Percentiles rank a stretch among this genome's conserved stretches.
These are phyloP conservation scores for Haematococcus lacustris DNA, from an alignment of 139 green algal species.

Conservation along the genomic window DNA sequence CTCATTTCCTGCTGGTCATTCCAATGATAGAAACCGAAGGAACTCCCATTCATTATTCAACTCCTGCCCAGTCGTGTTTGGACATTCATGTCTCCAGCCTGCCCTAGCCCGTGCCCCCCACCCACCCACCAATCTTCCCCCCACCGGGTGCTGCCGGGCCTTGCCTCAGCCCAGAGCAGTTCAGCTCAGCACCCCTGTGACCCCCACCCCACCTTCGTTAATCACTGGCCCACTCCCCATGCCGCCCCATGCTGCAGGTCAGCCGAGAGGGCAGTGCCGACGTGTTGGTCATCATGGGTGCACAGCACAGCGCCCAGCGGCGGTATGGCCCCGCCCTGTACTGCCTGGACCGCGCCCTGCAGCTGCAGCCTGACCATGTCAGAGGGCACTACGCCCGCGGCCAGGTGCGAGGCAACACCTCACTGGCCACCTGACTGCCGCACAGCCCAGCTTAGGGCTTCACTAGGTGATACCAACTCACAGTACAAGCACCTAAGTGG, in stretches of 20 bases:
- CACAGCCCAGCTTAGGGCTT: background rate
- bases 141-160: no score
- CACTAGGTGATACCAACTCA: background rate
- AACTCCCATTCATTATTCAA: no score
- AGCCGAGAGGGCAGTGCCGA: slow-evolving; percentile 18
- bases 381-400: slow-evolving; percentile 41
- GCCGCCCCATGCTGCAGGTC: slow-evolving; percentile 1
- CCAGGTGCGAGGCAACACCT: slow-evolving; percentile 15
- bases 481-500: background rate
- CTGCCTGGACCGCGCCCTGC: slow-evolving; percentile 37
- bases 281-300: slow-evolving; percentile 43
- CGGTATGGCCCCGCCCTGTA: slow-evolving; percentile 32
- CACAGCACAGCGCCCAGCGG: slow-evolving; percentile 26
- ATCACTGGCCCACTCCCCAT: background rate
- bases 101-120: no score
- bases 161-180: no score
- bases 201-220: no score
- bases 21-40: no score
- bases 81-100: no score
- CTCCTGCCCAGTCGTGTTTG: no score
- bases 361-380: slow-evolving; percentile 24
- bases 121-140: no score
- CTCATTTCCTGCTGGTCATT: no score
- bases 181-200: no score
- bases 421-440: background rate